Evolutionary conservation across 805 yeast genomes (phyloP), one percentile per base, ranked within the genome.

Genomic region (Nadsonia fulvescens): DNA sequence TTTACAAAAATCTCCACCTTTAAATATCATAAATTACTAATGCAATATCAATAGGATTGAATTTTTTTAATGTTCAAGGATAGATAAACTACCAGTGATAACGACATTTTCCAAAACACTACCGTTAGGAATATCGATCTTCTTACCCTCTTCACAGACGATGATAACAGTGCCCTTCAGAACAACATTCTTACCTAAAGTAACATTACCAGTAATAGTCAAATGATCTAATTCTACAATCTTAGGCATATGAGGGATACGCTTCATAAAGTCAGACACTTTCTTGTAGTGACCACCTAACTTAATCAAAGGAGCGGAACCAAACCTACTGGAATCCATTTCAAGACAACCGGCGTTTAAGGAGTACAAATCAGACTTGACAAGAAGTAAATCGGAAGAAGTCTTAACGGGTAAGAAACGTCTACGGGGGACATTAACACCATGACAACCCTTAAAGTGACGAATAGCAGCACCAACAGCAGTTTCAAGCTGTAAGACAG

Each of bases 381-480:
- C 98, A 45, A 89, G 65, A 42, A 89, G 59, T 54, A 89, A 59
- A 53, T 89, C 98, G 5, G 95, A 82, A 53, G 89, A 81, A 11
- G 98, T 89, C 63, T 89, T 89, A 43, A 89, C 98, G 9, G 98
- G 98, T 58, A 89, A 66, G 66, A 89, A 89, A 51, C 98, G 73
- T 21, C 93, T 68, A 61, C 98, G 79, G 55, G 98, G 96, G 19
- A 89, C 98, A 44, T 82, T 93, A 42, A 89, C 91, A 57, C 98
- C 98, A 45, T 81, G 93, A 15, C 95, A 94, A 42, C 79, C 77
- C 38, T 73, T 63, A 57, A 89, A 89, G 56, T 83, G 86, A 57
- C 93, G 77, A 49, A 89, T 89, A 24, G 96, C 96, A 20, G 98
- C 96, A 62, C 98, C 98, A 42, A 81, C 93, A 15, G 98, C 98